A percentile compares a stretch with the other conserved stretches of the same genome.
These are phyloP conservation scores for Kluyveromyces nonfermentans DNA, from an alignment of 805 yeast genomes.

Conservation along the genomic window DNA sequence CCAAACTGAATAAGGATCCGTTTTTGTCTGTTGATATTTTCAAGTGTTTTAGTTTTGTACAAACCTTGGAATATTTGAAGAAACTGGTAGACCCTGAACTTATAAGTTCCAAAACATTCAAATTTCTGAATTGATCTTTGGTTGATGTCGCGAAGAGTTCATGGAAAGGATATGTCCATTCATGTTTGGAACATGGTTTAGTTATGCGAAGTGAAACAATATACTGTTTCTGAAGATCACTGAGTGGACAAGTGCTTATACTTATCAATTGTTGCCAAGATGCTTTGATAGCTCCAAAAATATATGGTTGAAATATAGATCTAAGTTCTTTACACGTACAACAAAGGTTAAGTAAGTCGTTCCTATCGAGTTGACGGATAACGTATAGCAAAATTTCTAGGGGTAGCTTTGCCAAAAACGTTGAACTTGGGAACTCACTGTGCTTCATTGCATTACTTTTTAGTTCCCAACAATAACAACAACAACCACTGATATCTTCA, in stretches of 20 bases:
- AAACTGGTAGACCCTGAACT: constrained; percentile 29
- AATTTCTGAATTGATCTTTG: constrained; percentile 10
- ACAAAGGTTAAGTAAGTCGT: constrained; percentile 11
- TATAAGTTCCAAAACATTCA: constrained; percentile 17
- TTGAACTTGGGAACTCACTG: not conserved
- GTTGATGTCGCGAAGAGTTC: constrained; percentile 11
- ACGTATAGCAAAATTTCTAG: constrained; percentile 12
- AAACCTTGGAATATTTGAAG: constrained; percentile 24
- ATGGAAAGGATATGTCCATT: constrained; percentile 30
- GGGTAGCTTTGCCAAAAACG: constrained; percentile 10
- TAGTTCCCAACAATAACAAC: not conserved
- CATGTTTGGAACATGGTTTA: constrained; percentile 24
- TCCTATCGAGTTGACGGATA: constrained; percentile 5
- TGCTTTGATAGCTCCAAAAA: constrained; percentile 9
- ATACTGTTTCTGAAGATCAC: constrained; percentile 14
- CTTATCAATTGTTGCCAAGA: constrained; percentile 9
- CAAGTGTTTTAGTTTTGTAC: constrained; percentile 11
- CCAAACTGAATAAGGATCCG: constrained; percentile 32
- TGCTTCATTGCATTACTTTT: not conserved
- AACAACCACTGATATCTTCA: not conserved
- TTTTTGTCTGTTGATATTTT: constrained; percentile 15
- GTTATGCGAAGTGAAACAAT: constrained; percentile 14
- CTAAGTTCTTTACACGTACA: constrained; percentile 9
- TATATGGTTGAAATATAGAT: constrained; percentile 8
- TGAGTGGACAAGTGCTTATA: constrained; percentile 5